A percentile compares a stretch with the other conserved stretches of the same genome.
Evolutionary conservation across 345 rosid species (phyloP).

Genomic region (Syzygium jambos): DNA sequence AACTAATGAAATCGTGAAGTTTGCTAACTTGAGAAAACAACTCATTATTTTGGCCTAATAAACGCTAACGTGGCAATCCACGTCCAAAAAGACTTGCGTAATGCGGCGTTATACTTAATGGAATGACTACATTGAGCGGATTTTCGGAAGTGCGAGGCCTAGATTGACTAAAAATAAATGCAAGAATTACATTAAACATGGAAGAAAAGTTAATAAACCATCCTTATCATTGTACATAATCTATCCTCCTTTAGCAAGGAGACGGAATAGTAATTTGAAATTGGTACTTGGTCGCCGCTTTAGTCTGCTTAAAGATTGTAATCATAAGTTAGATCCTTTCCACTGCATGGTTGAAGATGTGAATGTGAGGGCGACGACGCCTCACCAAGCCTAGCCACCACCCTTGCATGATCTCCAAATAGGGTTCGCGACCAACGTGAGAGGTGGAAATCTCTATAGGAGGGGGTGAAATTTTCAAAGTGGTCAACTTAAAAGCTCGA

Average conservation of each 20-base stretch:
- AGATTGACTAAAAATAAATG: not conserved
- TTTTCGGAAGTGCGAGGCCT: fast-evolving
- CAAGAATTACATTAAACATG: not conserved
- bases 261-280: not conserved
- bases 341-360: not conserved
- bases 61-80: not conserved
- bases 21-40: not conserved
- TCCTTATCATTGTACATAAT: not conserved
- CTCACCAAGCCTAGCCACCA: not conserved
- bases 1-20: not conserved
- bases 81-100: not conserved
- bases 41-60: not conserved
- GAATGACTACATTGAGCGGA: not conserved
- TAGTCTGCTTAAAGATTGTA: not conserved
- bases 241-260: not conserved
- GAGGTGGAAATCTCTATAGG: not conserved
- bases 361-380: not conserved
- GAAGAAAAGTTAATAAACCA: not conserved
- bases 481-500: not conserved
- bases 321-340: not conserved
- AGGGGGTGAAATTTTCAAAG: not conserved
- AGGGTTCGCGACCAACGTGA: not conserved
- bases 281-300: not conserved
- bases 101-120: fast-evolving
- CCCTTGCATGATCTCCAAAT: not conserved